Percentiles rank a stretch among this genome's conserved stretches.
phyloP scores from a whole-genome alignment of 345 rosid genomes.

The Clausena lansium region DNA sequence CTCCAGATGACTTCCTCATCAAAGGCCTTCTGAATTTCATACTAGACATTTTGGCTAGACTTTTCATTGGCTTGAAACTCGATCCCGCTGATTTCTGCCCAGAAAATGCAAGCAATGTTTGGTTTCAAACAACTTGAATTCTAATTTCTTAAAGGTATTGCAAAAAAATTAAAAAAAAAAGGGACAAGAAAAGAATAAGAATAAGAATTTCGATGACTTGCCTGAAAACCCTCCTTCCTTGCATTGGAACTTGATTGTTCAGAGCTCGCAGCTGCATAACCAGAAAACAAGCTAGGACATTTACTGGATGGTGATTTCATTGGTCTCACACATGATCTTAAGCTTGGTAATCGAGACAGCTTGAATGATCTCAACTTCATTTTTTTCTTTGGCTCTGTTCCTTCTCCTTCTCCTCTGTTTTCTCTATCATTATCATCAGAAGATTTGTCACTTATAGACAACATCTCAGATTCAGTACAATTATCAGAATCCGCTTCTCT shows the following conservation, averaged over 20 bases:
- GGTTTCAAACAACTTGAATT: neutral
- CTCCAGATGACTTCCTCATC: conserved; percentile 43
- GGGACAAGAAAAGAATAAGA: neutral
- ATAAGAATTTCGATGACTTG: conserved; percentile 13
- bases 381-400: conserved; percentile 20
- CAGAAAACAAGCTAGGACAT: conserved; percentile 25
- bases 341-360: conserved; percentile 40
- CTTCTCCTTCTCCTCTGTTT: neutral
- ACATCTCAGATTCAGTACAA: neutral
- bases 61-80: conserved; percentile 40
- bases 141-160: neutral
- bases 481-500: neutral
- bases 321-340: conserved; percentile 22
- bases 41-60: conserved; percentile 48
- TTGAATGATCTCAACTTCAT: conserved; percentile 47
- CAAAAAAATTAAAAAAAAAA: neutral
- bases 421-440: neutral
- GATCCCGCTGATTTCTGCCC: conserved; percentile 42
- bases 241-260: conserved; percentile 33
- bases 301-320: conserved; percentile 23
- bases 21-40: conserved; percentile 45
- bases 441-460: conserved; percentile 3
- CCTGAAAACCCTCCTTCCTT: conserved; percentile 41
- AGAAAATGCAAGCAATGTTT: conserved; percentile 3
- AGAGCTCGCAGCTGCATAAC: conserved; percentile 31